Evolutionary conservation across 177 flowering plant genomes (phyloP).

Genomic region (Tripterygium wilfordii): DNA sequence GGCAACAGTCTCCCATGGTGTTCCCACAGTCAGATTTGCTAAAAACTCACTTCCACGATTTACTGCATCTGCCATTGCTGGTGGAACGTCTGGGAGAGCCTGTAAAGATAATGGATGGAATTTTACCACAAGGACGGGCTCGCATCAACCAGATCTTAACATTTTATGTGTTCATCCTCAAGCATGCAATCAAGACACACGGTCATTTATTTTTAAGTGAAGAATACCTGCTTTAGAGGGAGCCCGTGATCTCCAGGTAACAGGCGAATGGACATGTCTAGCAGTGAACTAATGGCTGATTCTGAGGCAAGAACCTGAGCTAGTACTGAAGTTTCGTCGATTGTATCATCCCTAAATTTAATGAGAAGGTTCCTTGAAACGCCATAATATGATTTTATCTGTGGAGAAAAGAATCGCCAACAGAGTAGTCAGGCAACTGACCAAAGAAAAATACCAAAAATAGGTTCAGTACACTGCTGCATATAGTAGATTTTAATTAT

Average conservation of each 20-base stretch:
- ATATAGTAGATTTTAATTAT: too few species aligned
- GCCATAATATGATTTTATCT: slow-evolving; percentile 89
- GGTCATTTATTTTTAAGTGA: not conserved
- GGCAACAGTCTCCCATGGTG: slow-evolving; percentile 86
- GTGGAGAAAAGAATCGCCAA: slow-evolving; percentile 7
- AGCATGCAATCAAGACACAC: too few species aligned
- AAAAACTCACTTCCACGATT: slow-evolving; percentile 82
- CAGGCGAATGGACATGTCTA: slow-evolving; percentile 85
- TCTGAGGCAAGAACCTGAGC: slow-evolving; percentile 78
- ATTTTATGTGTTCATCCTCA: too few species aligned
- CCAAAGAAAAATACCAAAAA: too few species aligned
- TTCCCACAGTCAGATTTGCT: slow-evolving; percentile 67
- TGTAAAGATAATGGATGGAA: slow-evolving; percentile 28
- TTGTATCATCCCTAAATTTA: slow-evolving; percentile 81
- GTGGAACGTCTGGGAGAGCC: slow-evolving; percentile 89
- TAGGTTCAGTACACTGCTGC: too few species aligned
- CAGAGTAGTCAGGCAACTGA: not conserved
- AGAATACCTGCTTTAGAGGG: slow-evolving; percentile 75
- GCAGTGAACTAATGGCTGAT: slow-evolving; percentile 73
- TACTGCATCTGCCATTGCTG: slow-evolving; percentile 88
- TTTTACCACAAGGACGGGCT: not conserved
- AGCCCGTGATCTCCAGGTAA: slow-evolving; percentile 91
- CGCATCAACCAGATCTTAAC: too few species aligned
- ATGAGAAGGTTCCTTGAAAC: slow-evolving; percentile 79
- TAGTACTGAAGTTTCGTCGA: slow-evolving; percentile 79